A percentile compares a stretch with the other conserved stretches of the same genome.
Conservation (phyloP, 73 alveolate genomes). For the Loxodes magnus region DNA sequence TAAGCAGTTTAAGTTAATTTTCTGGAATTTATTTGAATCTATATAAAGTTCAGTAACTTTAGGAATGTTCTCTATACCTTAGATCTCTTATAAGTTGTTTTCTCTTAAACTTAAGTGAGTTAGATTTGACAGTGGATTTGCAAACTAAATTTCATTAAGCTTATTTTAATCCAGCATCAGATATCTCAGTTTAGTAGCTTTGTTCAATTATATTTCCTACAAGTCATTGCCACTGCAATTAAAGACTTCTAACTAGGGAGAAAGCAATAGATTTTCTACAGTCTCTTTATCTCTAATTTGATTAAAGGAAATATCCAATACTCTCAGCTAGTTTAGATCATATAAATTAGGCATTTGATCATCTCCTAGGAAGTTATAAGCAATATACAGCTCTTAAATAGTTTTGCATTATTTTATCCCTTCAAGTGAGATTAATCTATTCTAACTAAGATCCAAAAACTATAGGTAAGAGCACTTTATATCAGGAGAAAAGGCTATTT, state of each 20-base stretch:
- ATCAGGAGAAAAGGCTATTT: conserved; percentile 6
- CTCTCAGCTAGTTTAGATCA: neutral
- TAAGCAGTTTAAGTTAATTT: neutral
- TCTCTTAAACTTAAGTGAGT: neutral
- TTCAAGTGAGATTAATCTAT: conserved; percentile 8
- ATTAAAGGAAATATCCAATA: conserved; percentile 1
- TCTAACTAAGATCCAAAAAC: neutral
- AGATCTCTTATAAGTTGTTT: neutral
- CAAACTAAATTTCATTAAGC: neutral
- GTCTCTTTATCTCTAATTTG: conserved; percentile 3
- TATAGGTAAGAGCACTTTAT: neutral
- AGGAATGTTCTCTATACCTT: neutral
- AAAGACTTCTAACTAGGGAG: neutral
- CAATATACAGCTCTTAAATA: neutral
- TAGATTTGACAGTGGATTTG: neutral
- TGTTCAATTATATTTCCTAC: neutral
- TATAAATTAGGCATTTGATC: neutral
- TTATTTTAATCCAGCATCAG: neutral
- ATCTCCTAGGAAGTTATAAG: conserved; percentile 9
- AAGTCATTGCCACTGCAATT: neutral
- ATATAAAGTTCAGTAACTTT: neutral
- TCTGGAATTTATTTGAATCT: neutral
- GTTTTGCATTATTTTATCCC: neutral
- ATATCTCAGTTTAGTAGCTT: neutral
- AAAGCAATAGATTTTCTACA: neutral